Base-by-base conservation (phyloP, 257 asterid genomes). In the Osmanthus fragrans region DNA sequence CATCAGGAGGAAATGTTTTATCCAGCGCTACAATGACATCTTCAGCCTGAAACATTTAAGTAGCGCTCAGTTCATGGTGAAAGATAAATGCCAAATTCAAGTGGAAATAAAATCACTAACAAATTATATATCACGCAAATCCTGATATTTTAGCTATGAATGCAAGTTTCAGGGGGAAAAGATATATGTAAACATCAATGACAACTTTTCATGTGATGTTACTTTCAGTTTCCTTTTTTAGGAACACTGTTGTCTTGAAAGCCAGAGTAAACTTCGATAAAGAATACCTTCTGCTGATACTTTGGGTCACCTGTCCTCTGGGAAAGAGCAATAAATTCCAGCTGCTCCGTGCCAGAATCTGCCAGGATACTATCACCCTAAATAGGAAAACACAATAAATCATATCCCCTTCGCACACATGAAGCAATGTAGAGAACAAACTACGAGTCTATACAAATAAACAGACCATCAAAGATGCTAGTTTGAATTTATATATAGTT, bases 291-390 rank as follows among this genome's bases (percentile, higher is more conserved):
- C 85, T 85, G 91, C 80, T 93, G 97, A 96, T 96, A 93, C 79
- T 89, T 96, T 21, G 87, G 90, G 81, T 96, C 89, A 73, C 96
- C 96, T 23, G 98, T 93, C 88, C 98, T 90, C 75, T 93, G 94
- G 76, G 99, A 96, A 85, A 96, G 98, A 81, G 99, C 99, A 85
- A 96, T 96, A 85, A 96, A 96, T 83, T 93, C 99, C 85, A 96
- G 88, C 87, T 93, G 98, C 89, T 96, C 98, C 33, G 99, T 92
- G 81, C 94, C 97, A 76, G 98, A 91, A 89, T 93, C 97, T 71
- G 99, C 99, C 86, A 96, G 87, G 85, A 96, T 90, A 84, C 99
- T 96, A 80, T 92, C 91, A 82, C 99, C 99, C 99, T 96, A 84
- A 75, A 82, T 73, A 69, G 71, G 75, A 82, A 27, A 63, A 63